phyloP scores from a whole-genome alignment of 257 asterid genomes.

The Perilla frutescens region DNA sequence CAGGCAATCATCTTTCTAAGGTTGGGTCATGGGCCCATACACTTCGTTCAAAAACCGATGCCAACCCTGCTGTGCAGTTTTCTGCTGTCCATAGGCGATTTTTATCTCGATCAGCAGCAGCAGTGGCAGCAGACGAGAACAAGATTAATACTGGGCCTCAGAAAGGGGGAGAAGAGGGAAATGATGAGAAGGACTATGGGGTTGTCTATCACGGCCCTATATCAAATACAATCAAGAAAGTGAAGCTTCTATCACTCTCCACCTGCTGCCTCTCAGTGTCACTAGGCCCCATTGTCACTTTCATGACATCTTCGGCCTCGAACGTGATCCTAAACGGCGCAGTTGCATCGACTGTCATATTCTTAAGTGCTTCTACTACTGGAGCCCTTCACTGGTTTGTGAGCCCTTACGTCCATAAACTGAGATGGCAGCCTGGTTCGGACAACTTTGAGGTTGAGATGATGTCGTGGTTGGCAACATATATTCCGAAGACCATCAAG shows the following conservation, averaged over 20 bases:
- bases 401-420: constrained; percentile 90
- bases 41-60: constrained; percentile 25
- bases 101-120: constrained; percentile 48
- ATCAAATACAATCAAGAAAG: constrained; percentile 85
- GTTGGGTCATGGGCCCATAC: constrained; percentile 36
- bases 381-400: constrained; percentile 96
- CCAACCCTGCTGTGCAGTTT: constrained; percentile 36
- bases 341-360: constrained; percentile 85
- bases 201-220: constrained; percentile 82
- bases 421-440: constrained; percentile 95
- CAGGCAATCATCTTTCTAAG: constrained; percentile 54
- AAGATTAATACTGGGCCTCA: constrained; percentile 72
- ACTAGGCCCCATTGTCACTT: constrained; percentile 89
- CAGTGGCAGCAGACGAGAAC: constrained; percentile 51
- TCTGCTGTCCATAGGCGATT: constrained; percentile 49
- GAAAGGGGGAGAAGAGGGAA: constrained; percentile 49
- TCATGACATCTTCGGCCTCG: constrained; percentile 85
- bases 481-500: constrained; percentile 61
- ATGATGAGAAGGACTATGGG: constrained; percentile 55
- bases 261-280: constrained; percentile 95
- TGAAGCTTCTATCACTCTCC: constrained; percentile 93
- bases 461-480: constrained; percentile 94
- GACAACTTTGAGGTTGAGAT: constrained; percentile 92
- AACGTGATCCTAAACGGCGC: constrained; percentile 90
- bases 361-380: constrained; percentile 88